Evolutionary conservation across 2,329 filamentous ascomycete species (phyloP).

Genomic region (Venturiaceae sp.): DNA sequence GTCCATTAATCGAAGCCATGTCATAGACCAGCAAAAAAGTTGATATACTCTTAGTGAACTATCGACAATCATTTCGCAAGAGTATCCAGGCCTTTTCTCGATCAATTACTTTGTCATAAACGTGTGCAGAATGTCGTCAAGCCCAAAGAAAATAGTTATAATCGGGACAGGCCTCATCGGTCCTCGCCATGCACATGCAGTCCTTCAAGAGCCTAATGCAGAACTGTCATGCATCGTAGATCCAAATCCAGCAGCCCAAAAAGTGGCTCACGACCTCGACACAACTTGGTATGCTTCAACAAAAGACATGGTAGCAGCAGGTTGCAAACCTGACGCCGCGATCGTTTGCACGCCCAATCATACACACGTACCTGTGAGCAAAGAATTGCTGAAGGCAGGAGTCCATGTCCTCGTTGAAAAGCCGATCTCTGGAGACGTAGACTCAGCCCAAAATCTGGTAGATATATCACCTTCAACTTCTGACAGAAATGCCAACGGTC

Average conservation of each 20-base stretch:
- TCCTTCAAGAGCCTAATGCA: conserved; percentile 28
- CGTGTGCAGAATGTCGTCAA: background rate
- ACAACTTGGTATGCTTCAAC: conserved; percentile 33
- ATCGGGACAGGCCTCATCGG: conserved; percentile 41
- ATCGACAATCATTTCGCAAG: background rate
- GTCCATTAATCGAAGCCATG: too few species aligned
- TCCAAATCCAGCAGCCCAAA: conserved; percentile 27
- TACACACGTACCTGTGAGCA: conserved; percentile 43
- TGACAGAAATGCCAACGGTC: background rate
- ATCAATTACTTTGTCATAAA: too few species aligned
- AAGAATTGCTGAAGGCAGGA: conserved; percentile 35
- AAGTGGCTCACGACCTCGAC: conserved; percentile 25
- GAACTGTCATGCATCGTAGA: conserved; percentile 37
- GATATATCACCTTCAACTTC: background rate
- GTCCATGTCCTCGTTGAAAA: conserved; percentile 51
- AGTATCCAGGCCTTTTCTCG: too few species aligned
- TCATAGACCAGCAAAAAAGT: too few species aligned
- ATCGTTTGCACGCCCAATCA: conserved; percentile 52
- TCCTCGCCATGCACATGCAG: conserved; percentile 38
- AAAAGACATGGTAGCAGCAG: conserved; percentile 30
- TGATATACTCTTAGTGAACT: too few species aligned
- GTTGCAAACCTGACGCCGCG: conserved; percentile 39
- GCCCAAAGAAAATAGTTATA: conserved; percentile 28
- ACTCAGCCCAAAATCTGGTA: conserved; percentile 24
- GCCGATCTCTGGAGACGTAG: conserved; percentile 37